These are phyloP conservation scores for Schwanniomyces vanrijiae DNA, from an alignment of 805 yeast species.

Conservation along the genomic window DNA sequence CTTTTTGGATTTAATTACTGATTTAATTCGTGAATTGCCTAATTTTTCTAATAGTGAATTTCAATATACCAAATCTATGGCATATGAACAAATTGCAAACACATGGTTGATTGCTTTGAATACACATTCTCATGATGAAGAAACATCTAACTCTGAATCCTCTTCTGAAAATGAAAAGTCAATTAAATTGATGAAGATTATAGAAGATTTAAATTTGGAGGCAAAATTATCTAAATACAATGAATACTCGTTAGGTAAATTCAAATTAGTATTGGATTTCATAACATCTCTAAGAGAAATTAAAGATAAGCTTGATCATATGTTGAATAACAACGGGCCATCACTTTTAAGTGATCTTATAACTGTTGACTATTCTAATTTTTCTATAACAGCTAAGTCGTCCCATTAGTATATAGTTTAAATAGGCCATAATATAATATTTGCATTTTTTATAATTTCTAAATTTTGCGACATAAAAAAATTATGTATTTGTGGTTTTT, in stretches of 20 bases:
- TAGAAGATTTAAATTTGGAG: constrained; percentile 38
- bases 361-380: constrained; percentile 44
- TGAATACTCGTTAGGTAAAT: constrained; percentile 40
- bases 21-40: constrained; percentile 63
- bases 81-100: constrained; percentile 60
- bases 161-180: constrained; percentile 15
- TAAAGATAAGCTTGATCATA: constrained; percentile 23
- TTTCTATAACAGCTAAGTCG: constrained; percentile 36
- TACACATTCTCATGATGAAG: constrained; percentile 19
- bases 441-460: background rate
- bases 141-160: constrained; percentile 3
- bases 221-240: constrained; percentile 46
- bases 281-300: constrained; percentile 39
- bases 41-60: constrained; percentile 58
- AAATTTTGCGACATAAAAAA: background rate
- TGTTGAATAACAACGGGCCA: constrained; percentile 10
- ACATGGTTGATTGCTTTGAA: constrained; percentile 54
- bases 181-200: constrained; percentile 24
- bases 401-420: constrained; percentile 17
- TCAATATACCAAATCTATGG: constrained; percentile 50
- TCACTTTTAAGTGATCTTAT: constrained; percentile 35
- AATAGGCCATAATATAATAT: background rate
- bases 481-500: constrained; percentile 1
- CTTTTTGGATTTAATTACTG: constrained; percentile 63
- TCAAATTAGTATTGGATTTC: constrained; percentile 44